phyloP scores from a whole-genome alignment of 371 early-diverging fungal genomes.

The Batkoa obscura region DNA sequence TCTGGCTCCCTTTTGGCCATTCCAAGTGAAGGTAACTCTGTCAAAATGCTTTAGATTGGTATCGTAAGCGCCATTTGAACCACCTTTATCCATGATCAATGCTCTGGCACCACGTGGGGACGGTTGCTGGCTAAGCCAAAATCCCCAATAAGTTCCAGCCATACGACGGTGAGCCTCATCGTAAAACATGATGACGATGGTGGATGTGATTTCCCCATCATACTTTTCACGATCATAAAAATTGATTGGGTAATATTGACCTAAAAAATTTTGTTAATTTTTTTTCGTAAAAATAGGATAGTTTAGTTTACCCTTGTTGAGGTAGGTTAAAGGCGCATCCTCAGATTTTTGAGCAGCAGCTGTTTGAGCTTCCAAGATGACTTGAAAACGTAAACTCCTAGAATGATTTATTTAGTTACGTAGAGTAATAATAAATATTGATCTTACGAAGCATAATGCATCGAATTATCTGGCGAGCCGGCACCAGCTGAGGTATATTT shows the following conservation, averaged over 20 bases:
- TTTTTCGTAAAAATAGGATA: background rate
- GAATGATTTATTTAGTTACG: too few species aligned
- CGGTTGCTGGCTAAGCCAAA: constrained; percentile 51
- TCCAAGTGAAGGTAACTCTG: constrained; percentile 52
- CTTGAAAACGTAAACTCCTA: constrained; percentile 14
- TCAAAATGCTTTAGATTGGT: constrained; percentile 41
- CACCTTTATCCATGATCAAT: constrained; percentile 23
- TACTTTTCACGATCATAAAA: constrained; percentile 22
- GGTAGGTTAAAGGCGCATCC: constrained; percentile 30
- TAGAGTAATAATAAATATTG: too few species aligned
- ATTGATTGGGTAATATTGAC: constrained; percentile 30
- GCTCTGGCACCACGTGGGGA: constrained; percentile 39
- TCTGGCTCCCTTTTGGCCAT: constrained; percentile 42
- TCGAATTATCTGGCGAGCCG: too few species aligned
- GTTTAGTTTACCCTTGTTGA: constrained; percentile 26
- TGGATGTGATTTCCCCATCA: constrained; percentile 28
- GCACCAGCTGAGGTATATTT: too few species aligned
- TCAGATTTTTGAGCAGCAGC: constrained; percentile 33
- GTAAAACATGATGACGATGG: constrained; percentile 48
- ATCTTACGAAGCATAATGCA: too few species aligned
- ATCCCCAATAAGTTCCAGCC: constrained; percentile 50
- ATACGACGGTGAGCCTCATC: constrained; percentile 48
- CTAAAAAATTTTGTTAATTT: constrained; percentile 12
- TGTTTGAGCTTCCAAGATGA: constrained; percentile 21
- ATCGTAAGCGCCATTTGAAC: constrained; percentile 24